phyloP scores from a whole-genome alignment of 2,329 filamentous ascomycete species.

The Trichophyton equinum region DNA sequence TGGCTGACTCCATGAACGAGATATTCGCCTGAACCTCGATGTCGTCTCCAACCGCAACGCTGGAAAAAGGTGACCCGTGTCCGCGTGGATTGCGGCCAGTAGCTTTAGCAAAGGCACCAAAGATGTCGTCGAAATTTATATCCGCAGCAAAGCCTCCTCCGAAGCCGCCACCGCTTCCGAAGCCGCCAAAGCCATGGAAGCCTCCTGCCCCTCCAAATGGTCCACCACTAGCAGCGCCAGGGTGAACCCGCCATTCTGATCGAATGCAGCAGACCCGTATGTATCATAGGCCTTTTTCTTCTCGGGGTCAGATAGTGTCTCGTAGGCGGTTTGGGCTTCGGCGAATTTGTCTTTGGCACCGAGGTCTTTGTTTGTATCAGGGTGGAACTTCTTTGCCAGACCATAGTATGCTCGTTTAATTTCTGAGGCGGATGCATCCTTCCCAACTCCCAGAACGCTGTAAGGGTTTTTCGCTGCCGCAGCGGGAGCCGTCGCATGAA shows the following conservation, averaged over 20 bases:
- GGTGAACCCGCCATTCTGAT: slow-evolving; percentile 59
- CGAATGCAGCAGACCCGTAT: slow-evolving; percentile 69
- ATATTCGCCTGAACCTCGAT: slow-evolving; percentile 91
- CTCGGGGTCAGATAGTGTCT: slow-evolving; percentile 80
- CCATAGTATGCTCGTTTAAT: slow-evolving; percentile 99
- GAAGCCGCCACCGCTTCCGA: slow-evolving; percentile 41
- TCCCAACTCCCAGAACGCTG: slow-evolving; percentile 68
- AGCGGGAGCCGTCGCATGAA: slow-evolving; percentile 41
- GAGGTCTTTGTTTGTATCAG: slow-evolving; percentile 92
- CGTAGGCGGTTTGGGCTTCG: slow-evolving; percentile 87
- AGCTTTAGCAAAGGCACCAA: slow-evolving; percentile 63
- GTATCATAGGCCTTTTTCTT: slow-evolving; percentile 89
- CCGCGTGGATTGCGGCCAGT: slow-evolving; percentile 40
- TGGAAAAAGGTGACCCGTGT: slow-evolving; percentile 51
- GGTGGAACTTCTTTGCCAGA: slow-evolving; percentile 92
- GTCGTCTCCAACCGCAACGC: slow-evolving; percentile 80
- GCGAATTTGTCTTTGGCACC: slow-evolving; percentile 89
- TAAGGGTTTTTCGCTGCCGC: slow-evolving; percentile 82
- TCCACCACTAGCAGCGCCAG: slow-evolving; percentile 44
- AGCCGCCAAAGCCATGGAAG: slow-evolving; percentile 46
- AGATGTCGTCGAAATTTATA: slow-evolving; percentile 94
- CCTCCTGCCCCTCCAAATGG: slow-evolving; percentile 48
- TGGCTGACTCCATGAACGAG: slow-evolving; percentile 91
- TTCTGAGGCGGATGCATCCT: slow-evolving; percentile 65
- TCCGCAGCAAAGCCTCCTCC: slow-evolving; percentile 59